Evolutionary conservation across 768 basidiomycete species (phyloP), one percentile per base, ranked within the genome.

Genomic region (Cyathus striatus): DNA sequence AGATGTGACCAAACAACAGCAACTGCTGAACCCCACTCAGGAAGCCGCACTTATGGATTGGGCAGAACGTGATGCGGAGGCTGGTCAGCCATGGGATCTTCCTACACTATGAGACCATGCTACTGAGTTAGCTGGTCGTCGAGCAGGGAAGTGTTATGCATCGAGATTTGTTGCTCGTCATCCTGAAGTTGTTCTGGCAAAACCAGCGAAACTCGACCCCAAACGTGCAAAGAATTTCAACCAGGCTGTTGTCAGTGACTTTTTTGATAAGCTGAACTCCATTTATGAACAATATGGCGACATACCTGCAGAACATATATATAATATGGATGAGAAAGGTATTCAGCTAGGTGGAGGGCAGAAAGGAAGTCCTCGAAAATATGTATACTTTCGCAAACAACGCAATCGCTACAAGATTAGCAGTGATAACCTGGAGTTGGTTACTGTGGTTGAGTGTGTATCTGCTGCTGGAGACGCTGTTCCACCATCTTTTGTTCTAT

Each of bases 371-470:
- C 25, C 35, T 5, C 35, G 41, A 18, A 54, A 58, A 32, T 53
- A 49, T 37, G 42, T 50, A 39, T 22, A 23, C 3, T 23, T 43
- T 0, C n/a, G 27, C 27, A 36, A 40, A 2, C 37, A 45, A 12
- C 37, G 38, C 13, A 20, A n/a, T n/a, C n/a, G 43, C 9, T 62
- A 62, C 44, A 46, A 55, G 33, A 48, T 57, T 5, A 36, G 44
- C 6, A 60, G 53, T 48, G 65, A 52, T n/a, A 63, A 68, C 33
- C 59, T 68, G 1, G 60, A 73, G 49, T 56, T 69, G 1, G 56
- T 72, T 23, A 73, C 68, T 0, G 52, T 73, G 22, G 54, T 73
- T 26, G 65, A 71, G 46, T 62, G 58, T 52, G 52, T 68, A 2
- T 62, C 51, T 16, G 59, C 66, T 1, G 64, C 62, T 50, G 65